Evolutionary conservation across 2,329 filamentous ascomycete genomes (phyloP), one percentile per base, ranked within the genome.

Genomic region (Trichoderma sp.): DNA sequence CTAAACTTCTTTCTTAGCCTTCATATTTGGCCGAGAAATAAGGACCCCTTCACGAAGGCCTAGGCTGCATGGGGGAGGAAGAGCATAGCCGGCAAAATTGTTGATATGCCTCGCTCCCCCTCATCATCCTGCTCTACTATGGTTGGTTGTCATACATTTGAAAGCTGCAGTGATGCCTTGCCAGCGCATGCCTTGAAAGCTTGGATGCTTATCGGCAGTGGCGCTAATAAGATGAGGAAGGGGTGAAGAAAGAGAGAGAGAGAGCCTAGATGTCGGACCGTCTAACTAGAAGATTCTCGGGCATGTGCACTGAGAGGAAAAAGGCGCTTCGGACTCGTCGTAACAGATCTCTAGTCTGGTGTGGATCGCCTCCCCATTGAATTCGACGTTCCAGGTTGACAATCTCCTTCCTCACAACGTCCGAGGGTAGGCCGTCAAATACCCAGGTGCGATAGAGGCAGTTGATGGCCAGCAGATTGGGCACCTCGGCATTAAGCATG

Each of bases 401-500:
- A 24, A 81, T 72, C 56, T 81, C 79, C 8, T 79, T 78, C 29
- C 80, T 78, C 31, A 81, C 77, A 4, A 82, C 60, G 63, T 85
- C 83, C 12, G 75, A 76, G 6, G 83, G 83, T 12, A 84, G 59
- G 18, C 75, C 79, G 6, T 62, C 72, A 38, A 81, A 82, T 1
- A 83, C 60, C 78, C 80, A 80, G n/a, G 75, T 67, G 64, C 79
- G 76, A 33, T 82, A 64, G 7, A 85, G 79, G 67, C 82, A 83
- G 71, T 83, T 83, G 69, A 80, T 79, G 60, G 81, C 78, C 14
- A 85, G 76, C 2, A 75, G 29, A 31, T 81, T 81, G 14, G 82
- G 82, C 64, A 80, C 75, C 7, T 81, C 75, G 12, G 78, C 79
- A 31, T 81, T 77, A 14, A 84, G 75, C 33, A 84, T 77, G 24